Conservation (phyloP, 2,329 filamentous ascomycete species). For the Aspergillus sp. region DNA sequence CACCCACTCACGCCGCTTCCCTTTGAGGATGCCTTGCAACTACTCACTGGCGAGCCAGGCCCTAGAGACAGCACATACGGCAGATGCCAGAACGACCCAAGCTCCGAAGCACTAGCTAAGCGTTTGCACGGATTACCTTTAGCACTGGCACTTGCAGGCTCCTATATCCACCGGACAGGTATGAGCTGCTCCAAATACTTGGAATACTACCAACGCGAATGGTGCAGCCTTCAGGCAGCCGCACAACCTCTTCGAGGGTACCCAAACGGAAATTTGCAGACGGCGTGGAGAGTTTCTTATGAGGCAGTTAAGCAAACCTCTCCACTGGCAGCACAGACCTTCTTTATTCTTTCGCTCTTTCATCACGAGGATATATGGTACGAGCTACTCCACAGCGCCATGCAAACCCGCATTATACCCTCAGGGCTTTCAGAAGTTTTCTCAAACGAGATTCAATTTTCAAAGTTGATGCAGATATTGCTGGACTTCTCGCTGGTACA, state of each 20-base stretch:
- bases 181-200: not conserved
- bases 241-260: not conserved
- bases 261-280: too few species aligned
- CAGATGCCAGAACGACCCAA: not conserved
- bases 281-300: too few species aligned
- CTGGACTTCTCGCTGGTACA: not conserved
- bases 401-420: too few species aligned
- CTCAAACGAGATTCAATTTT: not conserved
- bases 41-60: too few species aligned
- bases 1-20: too few species aligned
- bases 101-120: not conserved
- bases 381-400: too few species aligned
- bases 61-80: not conserved
- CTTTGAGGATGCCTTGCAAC: too few species aligned
- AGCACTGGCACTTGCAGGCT: not conserved
- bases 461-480: not conserved
- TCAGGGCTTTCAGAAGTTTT: too few species aligned
- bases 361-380: too few species aligned
- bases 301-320: too few species aligned
- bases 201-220: not conserved
- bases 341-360: too few species aligned
- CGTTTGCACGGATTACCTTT: constrained; percentile 1
- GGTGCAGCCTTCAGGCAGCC: not conserved
- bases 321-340: too few species aligned
- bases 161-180: not conserved